Base-by-base conservation (phyloP, 129 eudicot genomes). In the Arctium minus region DNA sequence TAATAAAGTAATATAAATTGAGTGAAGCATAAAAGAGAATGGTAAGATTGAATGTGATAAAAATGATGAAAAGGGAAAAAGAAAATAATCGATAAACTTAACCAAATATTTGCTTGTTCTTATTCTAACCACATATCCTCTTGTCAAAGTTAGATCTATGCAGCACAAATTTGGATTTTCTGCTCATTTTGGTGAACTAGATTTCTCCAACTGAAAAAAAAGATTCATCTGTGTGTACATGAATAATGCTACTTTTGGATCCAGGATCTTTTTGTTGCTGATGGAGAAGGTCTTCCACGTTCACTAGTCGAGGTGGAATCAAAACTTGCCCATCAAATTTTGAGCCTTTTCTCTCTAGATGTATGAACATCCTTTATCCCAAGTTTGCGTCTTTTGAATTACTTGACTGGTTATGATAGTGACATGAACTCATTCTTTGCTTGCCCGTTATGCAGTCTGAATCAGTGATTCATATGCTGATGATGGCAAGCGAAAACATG, bases 211-310 rank as follows among this genome's bases (percentile, higher is more conserved):
- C 33, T 35, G 80, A 56, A 56, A 8, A 56, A 7, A 33, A 33
- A 76, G 27, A 77, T 35, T 60, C 6, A 10, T 56, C 42, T 56
- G 32, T 53, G 78, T 22, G 18, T 72, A 71, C 18, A 75, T 10
- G 50, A 79, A 75, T 65, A 44, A 42, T 83, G 62, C 80, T 79
- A 37, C 68, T 74, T 82, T 33, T 79, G 80, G 80, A 80, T 80
- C 42, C 78, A 96, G 99, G 99, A 96, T 70, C 88, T 96, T 80
- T 96, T 96, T 87, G 88, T 96, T 80, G 99, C 99, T 84, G 98
- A 96, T 75, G 99, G 99, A 76, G 98, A 96, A 90, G 99, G 99
- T 77, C 99, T 96, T 81, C 97, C 97, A 32, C 97, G 98, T 79
- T 96, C 99, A 74, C 79, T 90, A 70, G 98, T 96, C 65, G 98